Evolutionary conservation across 768 basidiomycete genomes (phyloP), one percentile per base, ranked within the genome.

Genomic region (Trametes meyenii): DNA sequence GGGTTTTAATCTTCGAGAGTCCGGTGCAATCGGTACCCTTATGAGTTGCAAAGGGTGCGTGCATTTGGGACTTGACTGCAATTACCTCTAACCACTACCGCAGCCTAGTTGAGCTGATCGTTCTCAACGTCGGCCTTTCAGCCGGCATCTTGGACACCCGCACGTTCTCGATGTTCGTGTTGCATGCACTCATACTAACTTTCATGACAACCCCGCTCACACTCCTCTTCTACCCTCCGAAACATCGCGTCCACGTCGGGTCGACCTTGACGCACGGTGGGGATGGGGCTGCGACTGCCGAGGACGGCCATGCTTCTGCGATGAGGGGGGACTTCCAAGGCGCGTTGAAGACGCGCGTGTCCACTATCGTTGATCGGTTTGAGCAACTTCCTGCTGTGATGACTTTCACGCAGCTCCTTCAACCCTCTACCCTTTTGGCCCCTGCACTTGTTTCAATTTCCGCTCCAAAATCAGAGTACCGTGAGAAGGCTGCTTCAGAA

Each of bases 21-120:
- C 86, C 1, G 85, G 86, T 23, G 92, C 94, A 5, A 88, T 96
- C 59, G 94, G 94, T 2, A 81, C 87, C 51, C 75, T 97, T 24
- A 97, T 97, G 94, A 85, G 85, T 72, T 94, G 92, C 77, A 92
- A 96, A 76, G 92, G 92, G 88, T 89, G 60, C 49, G 82, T 33
- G 8, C 29, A 33, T 8, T 74, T 10, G 13, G 24, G 12, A 0
- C n/a, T 14, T 4, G 13, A n/a, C 11, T 21, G 21, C 36, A 39
- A 33, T 1, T 2, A 12, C 39, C 12, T 17, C 19, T 54, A 17
- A 16, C n/a, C 23, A 5, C 36, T 45, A 1, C 57, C 19, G 23
- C 60, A 87, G 85, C 36, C 77, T 87, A 21, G 92, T 95, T 24
- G 94, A 96, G 72, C 84, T 96, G 29, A 95, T 97, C 64, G 94